Conservation (phyloP, 768 basidiomycete species). For the Tricholoma saponaceum region DNA sequence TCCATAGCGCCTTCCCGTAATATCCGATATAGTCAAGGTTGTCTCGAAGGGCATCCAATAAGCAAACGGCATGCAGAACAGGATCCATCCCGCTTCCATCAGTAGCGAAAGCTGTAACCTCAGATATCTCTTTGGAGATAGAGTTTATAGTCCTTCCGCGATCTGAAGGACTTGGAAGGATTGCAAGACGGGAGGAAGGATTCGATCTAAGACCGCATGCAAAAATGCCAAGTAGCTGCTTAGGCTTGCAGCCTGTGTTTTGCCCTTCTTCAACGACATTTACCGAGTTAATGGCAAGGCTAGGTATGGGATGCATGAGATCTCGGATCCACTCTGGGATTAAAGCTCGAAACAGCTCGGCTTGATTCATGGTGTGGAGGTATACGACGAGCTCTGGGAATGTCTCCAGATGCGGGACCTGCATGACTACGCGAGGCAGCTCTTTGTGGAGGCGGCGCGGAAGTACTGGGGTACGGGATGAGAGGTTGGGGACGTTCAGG, state of each 20-base stretch:
- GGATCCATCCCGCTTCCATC: constrained; percentile 12
- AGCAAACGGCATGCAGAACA: constrained; percentile 18
- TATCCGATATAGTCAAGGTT: constrained; percentile 33
- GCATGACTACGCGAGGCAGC: constrained; percentile 28
- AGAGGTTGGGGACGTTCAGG: constrained; percentile 32
- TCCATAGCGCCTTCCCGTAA: constrained; percentile 28
- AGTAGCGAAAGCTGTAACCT: constrained; percentile 9
- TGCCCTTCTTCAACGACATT: neutral
- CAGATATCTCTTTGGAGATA: constrained; percentile 27
- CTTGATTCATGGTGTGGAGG: constrained; percentile 36
- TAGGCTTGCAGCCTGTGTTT: neutral
- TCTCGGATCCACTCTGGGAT: constrained; percentile 36
- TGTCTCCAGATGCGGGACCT: constrained; percentile 29
- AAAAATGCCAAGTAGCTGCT: constrained; percentile 3
- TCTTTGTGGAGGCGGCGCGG: constrained; percentile 31
- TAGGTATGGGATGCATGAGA: constrained; percentile 30
- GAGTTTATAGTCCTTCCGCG: constrained; percentile 13
- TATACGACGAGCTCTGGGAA: constrained; percentile 32
- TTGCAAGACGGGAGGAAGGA: constrained; percentile 4
- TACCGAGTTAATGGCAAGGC: neutral
- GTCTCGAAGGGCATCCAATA: constrained; percentile 27
- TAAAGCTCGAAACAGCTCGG: constrained; percentile 29
- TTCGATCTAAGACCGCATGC: constrained; percentile 2
- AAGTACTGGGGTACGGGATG: constrained; percentile 14
- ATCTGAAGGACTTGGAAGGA: neutral